A percentile compares a stretch with the other conserved stretches of the same genome.
Evolutionary conservation across 2,329 filamentous ascomycete species (phyloP).

Genomic region (Clathrospora elynae): DNA sequence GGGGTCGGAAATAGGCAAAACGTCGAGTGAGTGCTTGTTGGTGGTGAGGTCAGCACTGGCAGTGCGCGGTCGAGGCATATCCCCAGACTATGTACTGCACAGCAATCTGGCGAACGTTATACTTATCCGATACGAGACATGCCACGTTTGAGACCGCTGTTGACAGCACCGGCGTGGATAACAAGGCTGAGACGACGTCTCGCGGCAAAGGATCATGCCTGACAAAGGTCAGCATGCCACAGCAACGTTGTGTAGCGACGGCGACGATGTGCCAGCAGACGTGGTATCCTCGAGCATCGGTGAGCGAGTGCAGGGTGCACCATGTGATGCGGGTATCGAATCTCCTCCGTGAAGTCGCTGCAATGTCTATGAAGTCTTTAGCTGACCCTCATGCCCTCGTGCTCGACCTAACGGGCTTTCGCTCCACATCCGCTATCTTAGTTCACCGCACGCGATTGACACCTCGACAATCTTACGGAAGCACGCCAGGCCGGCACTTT

Average conservation of each 20-base stretch:
- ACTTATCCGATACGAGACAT: slow-evolving; percentile 10
- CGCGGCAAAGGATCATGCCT: slow-evolving; percentile 12
- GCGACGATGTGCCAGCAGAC: slow-evolving; percentile 4
- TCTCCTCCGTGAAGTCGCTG: slow-evolving; percentile 10
- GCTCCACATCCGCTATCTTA: slow-evolving; percentile 3
- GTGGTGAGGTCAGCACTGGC: slow-evolving; percentile 14
- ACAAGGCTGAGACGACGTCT: slow-evolving; percentile 16
- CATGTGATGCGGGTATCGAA: slow-evolving; percentile 8
- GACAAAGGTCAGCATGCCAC: slow-evolving; percentile 6
- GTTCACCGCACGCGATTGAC: slow-evolving; percentile 7
- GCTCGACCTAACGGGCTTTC: slow-evolving; percentile 1
- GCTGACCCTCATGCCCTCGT: slow-evolving; percentile 1
- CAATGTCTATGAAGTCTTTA: slow-evolving; percentile 5
- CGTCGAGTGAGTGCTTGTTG: slow-evolving; percentile 10
- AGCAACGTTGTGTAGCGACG: slow-evolving; percentile 14
- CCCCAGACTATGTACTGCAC: slow-evolving; percentile 12
- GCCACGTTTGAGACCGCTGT: slow-evolving; percentile 5
- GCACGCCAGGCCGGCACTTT: slow-evolving; percentile 14
- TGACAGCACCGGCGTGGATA: slow-evolving; percentile 5
- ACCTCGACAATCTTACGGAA: slow-evolving; percentile 12
- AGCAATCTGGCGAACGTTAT: slow-evolving; percentile 8
- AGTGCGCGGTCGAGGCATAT: slow-evolving; percentile 6
- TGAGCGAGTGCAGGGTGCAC: slow-evolving; percentile 7
- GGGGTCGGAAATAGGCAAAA: slow-evolving; percentile 13
- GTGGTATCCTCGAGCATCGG: slow-evolving; percentile 1